These are phyloP conservation scores for Nyctanthes arbortristis DNA, from an alignment of 257 asterid species.

Conservation along the genomic window DNA sequence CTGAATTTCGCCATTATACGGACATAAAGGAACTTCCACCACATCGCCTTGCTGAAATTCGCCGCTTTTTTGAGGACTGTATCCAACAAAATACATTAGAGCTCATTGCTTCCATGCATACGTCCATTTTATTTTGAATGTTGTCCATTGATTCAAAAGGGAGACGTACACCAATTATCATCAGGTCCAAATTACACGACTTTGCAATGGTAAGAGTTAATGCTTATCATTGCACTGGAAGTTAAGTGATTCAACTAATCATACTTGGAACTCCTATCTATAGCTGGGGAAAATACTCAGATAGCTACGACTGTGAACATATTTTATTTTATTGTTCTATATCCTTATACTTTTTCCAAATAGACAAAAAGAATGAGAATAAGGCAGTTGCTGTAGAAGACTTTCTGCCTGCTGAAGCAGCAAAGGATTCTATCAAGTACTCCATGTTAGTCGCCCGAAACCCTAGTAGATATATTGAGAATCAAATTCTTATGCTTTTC, in stretches of 20 bases:
- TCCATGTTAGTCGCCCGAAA: slow-evolving; percentile 57
- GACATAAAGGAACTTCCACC: slow-evolving; percentile 82
- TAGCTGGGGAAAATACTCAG: too few relatives aligned
- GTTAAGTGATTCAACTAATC: background rate
- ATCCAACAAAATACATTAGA: slow-evolving; percentile 39
- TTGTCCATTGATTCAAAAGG: too few relatives aligned
- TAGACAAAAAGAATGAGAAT: slow-evolving; percentile 89
- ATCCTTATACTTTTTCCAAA: slow-evolving; percentile 41
- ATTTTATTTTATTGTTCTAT: background rate
- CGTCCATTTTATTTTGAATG: too few relatives aligned
- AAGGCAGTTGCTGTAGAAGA: slow-evolving; percentile 83
- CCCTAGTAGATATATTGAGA: background rate
- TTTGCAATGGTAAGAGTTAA: background rate
- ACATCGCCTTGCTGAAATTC: slow-evolving; percentile 91
- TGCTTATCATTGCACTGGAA: background rate
- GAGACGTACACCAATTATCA: too few relatives aligned
- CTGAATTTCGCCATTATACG: slow-evolving; percentile 73
- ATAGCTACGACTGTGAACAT: too few relatives aligned
- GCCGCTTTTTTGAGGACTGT: slow-evolving; percentile 95
- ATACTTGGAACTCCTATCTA: background rate
- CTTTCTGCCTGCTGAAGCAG: slow-evolving; percentile 75
- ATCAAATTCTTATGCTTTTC: background rate
- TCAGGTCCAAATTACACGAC: too few relatives aligned
- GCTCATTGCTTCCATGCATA: background rate
- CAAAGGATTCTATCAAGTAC: slow-evolving; percentile 64